Evolutionary conservation across 345 rosid species (phyloP).

Genomic region (Rhizophora apiculata): DNA sequence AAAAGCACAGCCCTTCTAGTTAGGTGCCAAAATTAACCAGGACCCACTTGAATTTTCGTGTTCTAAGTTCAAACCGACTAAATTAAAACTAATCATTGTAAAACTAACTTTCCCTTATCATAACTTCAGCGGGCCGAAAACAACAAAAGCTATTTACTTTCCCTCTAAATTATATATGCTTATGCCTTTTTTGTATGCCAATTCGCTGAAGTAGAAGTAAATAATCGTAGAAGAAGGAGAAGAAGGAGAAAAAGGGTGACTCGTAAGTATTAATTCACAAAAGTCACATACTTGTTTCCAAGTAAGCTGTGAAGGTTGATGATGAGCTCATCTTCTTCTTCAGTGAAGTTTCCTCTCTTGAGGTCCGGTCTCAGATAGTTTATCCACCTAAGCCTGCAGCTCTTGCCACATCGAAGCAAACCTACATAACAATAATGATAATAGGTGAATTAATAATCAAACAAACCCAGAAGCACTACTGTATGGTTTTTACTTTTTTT

Average conservation of each 20-base stretch:
- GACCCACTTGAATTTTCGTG: slow-evolving; percentile 18
- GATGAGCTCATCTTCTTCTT: slow-evolving; percentile 77
- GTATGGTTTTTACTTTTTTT: no score
- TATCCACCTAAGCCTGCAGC: slow-evolving; percentile 79
- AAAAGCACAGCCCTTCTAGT: not conserved
- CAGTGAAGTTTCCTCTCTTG: slow-evolving; percentile 81
- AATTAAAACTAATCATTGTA: no score
- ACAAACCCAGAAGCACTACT: no score
- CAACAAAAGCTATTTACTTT: no score
- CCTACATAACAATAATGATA: slow-evolving; percentile 16
- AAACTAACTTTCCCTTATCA: no score
- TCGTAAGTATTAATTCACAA: not conserved
- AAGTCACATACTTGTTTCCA: slow-evolving; percentile 66
- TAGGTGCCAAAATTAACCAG: no score
- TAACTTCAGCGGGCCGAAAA: no score
- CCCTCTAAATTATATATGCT: no score
- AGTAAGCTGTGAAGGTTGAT: slow-evolving; percentile 71
- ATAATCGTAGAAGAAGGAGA: not conserved
- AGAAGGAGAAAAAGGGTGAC: no score
- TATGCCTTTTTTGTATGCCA: not conserved
- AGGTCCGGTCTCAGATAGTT: slow-evolving; percentile 76
- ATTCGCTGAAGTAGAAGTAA: not conserved
- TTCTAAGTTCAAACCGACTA: no score
- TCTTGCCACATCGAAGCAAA: slow-evolving; percentile 72
- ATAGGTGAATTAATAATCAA: not conserved